Conservation (phyloP, 805 yeast species). For the Ogataea kodamae region DNA sequence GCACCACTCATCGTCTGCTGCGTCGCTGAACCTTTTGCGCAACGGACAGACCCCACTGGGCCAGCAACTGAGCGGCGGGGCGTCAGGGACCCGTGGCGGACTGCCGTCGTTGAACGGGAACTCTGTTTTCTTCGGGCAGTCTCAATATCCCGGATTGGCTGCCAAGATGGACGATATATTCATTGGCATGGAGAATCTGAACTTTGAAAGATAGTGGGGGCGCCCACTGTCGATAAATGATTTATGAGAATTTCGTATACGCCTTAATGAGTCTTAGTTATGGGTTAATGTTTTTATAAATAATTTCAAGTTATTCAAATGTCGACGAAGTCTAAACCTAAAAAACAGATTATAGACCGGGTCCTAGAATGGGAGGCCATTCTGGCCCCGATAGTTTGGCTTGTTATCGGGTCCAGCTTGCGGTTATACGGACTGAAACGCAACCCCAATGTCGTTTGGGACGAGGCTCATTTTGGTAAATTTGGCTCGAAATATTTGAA, state of each 20-base stretch:
- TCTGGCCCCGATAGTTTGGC: slow-evolving; percentile 42
- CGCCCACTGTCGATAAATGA: too few species aligned
- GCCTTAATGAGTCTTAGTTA: slow-evolving; percentile 14
- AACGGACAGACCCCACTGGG: slow-evolving; percentile 22
- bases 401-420: slow-evolving; percentile 46
- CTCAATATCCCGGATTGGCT: slow-evolving; percentile 24
- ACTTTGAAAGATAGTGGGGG: slow-evolving; percentile 28
- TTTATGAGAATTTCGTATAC: slow-evolving; percentile 5
- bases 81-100: slow-evolving; percentile 12
- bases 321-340: too few species aligned
- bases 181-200: slow-evolving; percentile 28
- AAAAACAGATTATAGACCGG: too few species aligned
- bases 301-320: too few species aligned
- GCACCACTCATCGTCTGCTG: slow-evolving; percentile 32
- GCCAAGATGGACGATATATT: slow-evolving; percentile 27
- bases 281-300: slow-evolving; percentile 2
- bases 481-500: slow-evolving; percentile 87
- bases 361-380: too few species aligned
- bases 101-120: slow-evolving; percentile 15
- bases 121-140: slow-evolving; percentile 20
- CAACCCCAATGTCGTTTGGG: slow-evolving; percentile 72
- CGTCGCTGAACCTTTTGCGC: slow-evolving; percentile 29
- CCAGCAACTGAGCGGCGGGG: slow-evolving; percentile 17
- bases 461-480: slow-evolving; percentile 92
- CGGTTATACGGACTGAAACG: slow-evolving; percentile 58